Base-by-base conservation (phyloP, 176 grass and related monocot genomes). In the Chloris gayana region DNA sequence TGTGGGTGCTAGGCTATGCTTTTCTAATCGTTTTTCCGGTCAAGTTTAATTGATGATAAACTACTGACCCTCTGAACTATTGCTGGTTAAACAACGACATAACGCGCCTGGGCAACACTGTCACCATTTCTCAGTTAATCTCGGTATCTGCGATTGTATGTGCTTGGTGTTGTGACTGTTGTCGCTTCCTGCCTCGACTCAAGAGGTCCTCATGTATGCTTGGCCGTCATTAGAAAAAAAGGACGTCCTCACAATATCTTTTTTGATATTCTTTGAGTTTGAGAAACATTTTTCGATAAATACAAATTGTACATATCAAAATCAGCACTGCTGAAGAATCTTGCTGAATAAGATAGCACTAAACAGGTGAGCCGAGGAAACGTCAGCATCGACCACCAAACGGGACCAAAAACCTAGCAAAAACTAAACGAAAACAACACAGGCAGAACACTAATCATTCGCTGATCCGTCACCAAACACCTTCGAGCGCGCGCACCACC, bases 401-500 rank as follows among this genome's bases (percentile, higher is more conserved):
- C 26, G n/a, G 58, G 14, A 61, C 58, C 27, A 61, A 60, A 61
- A 58, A 58, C 26, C 58, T 27, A 12, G 25, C 25, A 61, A 61
- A 25, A 58, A 24, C 9, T 45, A 45, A 45, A 45, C 44, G 10
- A 45, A 45, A 50, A 50, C 47, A 29, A 12, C 58, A 29, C 11
- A 61, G 24, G 58, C 25, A 61, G 2, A 29, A 25, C 58, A 29
- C 25, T 14, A 24, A 27, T 27, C 24, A 61, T 3, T 29, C 10
- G 58, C 58, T 61, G 58, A 61, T 61, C 58, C 58, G 25, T 29
- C 58, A 27, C 57, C 82, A 66, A 66, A 71, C 81, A 5, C 75
- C 34, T n/a, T 19, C 58, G 15, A 76, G 19, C 79, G 44, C 76
- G 76, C 45, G 45, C 90, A 82, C 88, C 76, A 85, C 10, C 41